A percentile compares a stretch with the other conserved stretches of the same genome.
Conservation (phyloP, 768 basidiomycete species). For the Termitomyces sp. region DNA sequence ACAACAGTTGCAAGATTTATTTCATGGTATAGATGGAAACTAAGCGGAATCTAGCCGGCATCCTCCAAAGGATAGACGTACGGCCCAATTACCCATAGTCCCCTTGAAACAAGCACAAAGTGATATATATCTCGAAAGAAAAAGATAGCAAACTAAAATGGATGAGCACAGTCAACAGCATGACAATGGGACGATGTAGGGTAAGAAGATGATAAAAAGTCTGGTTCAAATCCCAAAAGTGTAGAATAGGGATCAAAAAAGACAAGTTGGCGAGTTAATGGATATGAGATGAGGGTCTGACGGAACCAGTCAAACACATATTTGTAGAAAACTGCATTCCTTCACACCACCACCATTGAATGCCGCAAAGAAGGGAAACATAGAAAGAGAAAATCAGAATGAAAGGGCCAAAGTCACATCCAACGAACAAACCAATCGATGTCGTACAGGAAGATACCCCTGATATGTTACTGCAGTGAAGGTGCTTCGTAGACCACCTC, state of each 20-base stretch:
- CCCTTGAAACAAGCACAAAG: neutral
- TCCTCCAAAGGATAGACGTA: neutral
- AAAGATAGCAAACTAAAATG: neutral
- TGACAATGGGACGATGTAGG: neutral
- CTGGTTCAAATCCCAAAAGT: neutral
- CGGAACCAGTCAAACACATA: conserved; percentile 12
- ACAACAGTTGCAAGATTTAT: neutral
- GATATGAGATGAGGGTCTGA: conserved; percentile 16
- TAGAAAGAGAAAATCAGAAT: neutral
- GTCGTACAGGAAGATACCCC: neutral
- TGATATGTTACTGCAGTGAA: neutral
- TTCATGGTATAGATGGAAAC: conserved; percentile 8
- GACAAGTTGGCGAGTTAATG: neutral
- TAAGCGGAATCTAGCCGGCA: conserved; percentile 3
- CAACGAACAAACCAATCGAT: neutral
- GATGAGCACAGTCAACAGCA: neutral
- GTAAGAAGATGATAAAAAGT: too few species aligned
- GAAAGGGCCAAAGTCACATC: neutral
- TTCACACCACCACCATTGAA: conserved; percentile 7
- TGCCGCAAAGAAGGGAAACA: neutral
- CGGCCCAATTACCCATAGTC: neutral
- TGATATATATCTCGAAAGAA: neutral
- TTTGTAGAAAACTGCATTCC: neutral
- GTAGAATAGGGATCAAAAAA: neutral
- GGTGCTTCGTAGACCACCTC: conserved; percentile 31